Percentiles rank a stretch among this genome's conserved stretches.
Conservation (phyloP, 352 stramenopile genomes). For the Phytopythium ostracodes region DNA sequence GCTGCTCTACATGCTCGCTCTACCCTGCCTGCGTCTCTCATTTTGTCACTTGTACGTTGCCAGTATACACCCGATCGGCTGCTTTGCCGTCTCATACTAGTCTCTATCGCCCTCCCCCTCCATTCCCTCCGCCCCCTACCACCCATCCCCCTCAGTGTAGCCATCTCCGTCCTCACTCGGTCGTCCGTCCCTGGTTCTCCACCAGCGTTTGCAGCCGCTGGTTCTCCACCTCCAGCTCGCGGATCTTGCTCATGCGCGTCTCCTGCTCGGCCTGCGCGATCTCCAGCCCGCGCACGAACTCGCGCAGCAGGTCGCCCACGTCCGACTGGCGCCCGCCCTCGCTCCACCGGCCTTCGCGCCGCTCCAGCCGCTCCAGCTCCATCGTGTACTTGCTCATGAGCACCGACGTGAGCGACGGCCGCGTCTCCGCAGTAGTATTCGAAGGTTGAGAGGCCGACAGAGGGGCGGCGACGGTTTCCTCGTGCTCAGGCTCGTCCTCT, state of each 20-base stretch:
- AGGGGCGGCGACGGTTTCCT: constrained; percentile 15
- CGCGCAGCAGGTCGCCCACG: constrained; percentile 43
- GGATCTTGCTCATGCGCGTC: constrained; percentile 68
- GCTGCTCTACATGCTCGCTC: background rate
- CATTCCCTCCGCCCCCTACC: background rate
- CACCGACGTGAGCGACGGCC: constrained; percentile 50
- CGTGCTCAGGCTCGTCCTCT: constrained; percentile 41
- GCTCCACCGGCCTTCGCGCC: constrained; percentile 34
- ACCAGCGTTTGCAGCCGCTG: constrained; percentile 41
- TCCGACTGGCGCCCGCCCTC: constrained; percentile 14
- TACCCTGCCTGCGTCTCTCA: background rate
- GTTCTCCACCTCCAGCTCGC: constrained; percentile 68
- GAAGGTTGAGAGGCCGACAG: background rate
- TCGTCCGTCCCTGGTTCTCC: constrained; percentile 11
- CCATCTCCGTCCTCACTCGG: background rate
- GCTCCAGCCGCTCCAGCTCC: constrained; percentile 42
- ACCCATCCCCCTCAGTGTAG: background rate
- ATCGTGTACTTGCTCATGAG: constrained; percentile 59
- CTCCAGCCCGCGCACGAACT: constrained; percentile 71
- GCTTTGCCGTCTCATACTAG: constrained; percentile 2
- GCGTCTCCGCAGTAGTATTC: background rate
- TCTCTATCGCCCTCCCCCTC: background rate
- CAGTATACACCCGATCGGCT: constrained; percentile 4
- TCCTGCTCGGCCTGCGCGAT: constrained; percentile 72
- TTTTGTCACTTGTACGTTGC: constrained; percentile 3